Conservation (phyloP, 2,329 filamentous ascomycete genomes). For the Aureobasidium mangrovei region DNA sequence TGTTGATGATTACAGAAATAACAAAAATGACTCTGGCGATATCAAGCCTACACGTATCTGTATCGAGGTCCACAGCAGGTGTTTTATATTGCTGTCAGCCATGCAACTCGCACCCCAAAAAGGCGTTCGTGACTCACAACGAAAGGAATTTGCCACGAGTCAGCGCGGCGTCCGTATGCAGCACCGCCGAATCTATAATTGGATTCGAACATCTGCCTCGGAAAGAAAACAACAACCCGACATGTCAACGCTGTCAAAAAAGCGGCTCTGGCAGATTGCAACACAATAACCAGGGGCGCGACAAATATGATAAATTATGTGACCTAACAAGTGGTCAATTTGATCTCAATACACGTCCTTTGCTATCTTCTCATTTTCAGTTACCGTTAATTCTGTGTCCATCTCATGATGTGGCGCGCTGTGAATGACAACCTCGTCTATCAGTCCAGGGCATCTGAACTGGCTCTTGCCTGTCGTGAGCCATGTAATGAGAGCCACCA, state of each 20-base stretch:
- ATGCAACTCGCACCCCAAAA: too few relatives aligned
- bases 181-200: neutral
- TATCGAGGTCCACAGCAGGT: too few relatives aligned
- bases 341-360: neutral
- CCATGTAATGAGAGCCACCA: conserved; percentile 45
- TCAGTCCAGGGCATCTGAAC: conserved; percentile 39
- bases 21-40: neutral
- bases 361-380: neutral
- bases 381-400: neutral
- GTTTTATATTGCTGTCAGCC: too few relatives aligned
- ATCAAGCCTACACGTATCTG: neutral
- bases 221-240: too few relatives aligned
- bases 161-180: neutral
- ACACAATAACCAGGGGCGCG: too few relatives aligned
- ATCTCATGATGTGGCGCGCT: neutral
- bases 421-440: conserved; percentile 9
- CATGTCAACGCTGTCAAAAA: too few relatives aligned
- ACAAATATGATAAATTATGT: too few relatives aligned
- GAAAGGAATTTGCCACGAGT: neutral
- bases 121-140: too few relatives aligned
- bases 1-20: neutral
- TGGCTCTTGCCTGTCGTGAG: conserved; percentile 41
- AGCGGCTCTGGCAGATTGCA: too few relatives aligned
- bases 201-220: too few relatives aligned
- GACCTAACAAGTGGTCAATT: too few relatives aligned